These are phyloP conservation scores for Suillus tomentosus DNA, from an alignment of 768 basidiomycete species.

Conservation along the genomic window DNA sequence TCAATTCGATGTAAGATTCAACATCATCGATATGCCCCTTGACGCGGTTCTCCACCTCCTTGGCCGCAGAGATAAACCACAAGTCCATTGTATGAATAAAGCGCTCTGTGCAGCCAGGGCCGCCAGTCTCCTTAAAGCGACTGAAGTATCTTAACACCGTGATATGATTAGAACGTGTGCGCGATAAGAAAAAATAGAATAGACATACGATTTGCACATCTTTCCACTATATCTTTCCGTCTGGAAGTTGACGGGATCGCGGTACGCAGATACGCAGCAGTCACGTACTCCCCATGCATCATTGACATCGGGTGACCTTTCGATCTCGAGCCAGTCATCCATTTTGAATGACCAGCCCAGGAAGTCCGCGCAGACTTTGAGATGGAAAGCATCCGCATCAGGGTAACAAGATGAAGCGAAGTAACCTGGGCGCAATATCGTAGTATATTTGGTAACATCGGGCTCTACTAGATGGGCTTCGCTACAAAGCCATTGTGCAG, in stretches of 20 bases:
- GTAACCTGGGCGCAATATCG: conserved; percentile 44
- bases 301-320: conserved; percentile 24
- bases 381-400: conserved; percentile 52
- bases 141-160: conserved; percentile 35
- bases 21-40: conserved; percentile 41
- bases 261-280: conserved; percentile 31
- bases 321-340: conserved; percentile 22
- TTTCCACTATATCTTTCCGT: conserved; percentile 25
- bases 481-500: background rate
- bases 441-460: conserved; percentile 42
- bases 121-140: conserved; percentile 39
- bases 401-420: conserved; percentile 69
- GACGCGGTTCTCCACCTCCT: conserved; percentile 45
- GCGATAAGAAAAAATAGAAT: conserved; percentile 5
- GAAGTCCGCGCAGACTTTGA: conserved; percentile 69
- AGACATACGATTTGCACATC: conserved; percentile 37
- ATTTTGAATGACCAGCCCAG: conserved; percentile 50
- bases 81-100: conserved; percentile 43
- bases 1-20: conserved; percentile 53
- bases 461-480: conserved; percentile 25
- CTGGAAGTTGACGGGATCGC: conserved; percentile 29
- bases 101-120: conserved; percentile 41
- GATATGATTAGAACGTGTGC: background rate
- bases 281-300: conserved; percentile 33
- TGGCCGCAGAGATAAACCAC: conserved; percentile 43